Base-by-base conservation (phyloP, 352 stramenopile species). In the Hyaloperonospora brassicae region DNA sequence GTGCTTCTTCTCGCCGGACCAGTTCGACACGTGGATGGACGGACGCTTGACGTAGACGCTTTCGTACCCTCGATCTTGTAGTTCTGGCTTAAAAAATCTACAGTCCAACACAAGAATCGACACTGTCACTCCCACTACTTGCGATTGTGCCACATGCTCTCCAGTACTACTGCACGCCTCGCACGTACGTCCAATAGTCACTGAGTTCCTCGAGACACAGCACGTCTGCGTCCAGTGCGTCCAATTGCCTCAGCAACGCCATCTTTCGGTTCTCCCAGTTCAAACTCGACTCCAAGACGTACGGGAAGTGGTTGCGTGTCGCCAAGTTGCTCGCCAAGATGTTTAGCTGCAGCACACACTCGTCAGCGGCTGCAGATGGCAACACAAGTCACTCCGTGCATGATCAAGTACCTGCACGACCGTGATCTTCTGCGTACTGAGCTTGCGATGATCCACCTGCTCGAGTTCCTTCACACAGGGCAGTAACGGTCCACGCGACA, bases 1-100 rank as follows among this genome's bases (percentile, higher is more conserved):
- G 38, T 86, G 76, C 55, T 94, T 94, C 63, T 89, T 92, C 50
- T 91, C 81, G 24, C 84, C 84, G 13, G 81, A 92, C 84, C 84
- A 94, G 34, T 83, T 92, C 17, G 81, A 92, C 7, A 87, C 65
- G 56, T 94, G 76, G 43, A 89, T 85, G 3, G 84, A 94, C 17
- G 84, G 84, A 1, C 84, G 73, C 63, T 94, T 94, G 22, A 90
- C 73, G 49, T 82, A 94, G 31, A 91, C 78, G 22, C 84, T 94
- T 36, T 94, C 81, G 57, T 94, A 94, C 0, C 84, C 84, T 23
- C 81, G 73, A 31, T 84, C 65, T 4, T 73, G 60, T 27, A 94
- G 54, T 55, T 90, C 67, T 1, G 73, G 72, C 48, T 89, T 90
- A 49, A 94, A 94, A 27, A 90, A 93, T 0, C 80, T 90, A 44